phyloP scores from a whole-genome alignment of 768 basidiomycete species.

The Kondoa malvinella region DNA sequence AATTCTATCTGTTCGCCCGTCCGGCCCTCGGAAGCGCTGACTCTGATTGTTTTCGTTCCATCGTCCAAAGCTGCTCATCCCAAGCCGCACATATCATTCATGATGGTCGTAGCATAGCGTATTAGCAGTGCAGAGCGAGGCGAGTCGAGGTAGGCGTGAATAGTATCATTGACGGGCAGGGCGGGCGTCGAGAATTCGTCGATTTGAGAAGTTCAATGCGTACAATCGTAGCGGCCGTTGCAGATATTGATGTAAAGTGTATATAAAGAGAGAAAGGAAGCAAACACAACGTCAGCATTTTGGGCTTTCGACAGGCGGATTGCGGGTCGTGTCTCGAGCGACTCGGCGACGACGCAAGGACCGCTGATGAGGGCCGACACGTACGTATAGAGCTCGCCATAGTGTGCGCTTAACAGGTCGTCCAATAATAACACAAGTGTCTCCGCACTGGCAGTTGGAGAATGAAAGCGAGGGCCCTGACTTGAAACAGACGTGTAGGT shows the following conservation, averaged over 20 bases:
- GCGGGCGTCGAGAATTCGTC: too few relatives aligned
- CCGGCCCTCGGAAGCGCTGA: slow-evolving; percentile 89
- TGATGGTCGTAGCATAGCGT: neutral
- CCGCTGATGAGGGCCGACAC: neutral
- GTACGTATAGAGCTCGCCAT: neutral
- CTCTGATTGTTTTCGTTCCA: slow-evolving; percentile 88
- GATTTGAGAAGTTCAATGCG: too few relatives aligned
- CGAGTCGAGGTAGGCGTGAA: neutral
- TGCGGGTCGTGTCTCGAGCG: neutral
- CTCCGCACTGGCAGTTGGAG: too few relatives aligned
- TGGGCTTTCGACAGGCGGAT: too few relatives aligned
- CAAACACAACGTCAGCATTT: too few relatives aligned
- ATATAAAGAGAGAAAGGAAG: too few relatives aligned
- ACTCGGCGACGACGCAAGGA: neutral
- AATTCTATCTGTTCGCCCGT: slow-evolving; percentile 70
- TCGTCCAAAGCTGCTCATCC: slow-evolving; percentile 48
- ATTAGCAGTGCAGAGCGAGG: neutral
- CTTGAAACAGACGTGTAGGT: too few relatives aligned
- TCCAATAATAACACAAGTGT: too few relatives aligned
- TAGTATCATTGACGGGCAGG: neutral
- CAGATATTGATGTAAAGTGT: too few relatives aligned
- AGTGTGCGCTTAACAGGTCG: too few relatives aligned
- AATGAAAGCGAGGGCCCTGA: too few relatives aligned
- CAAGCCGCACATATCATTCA: neutral
- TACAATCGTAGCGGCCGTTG: too few relatives aligned